These are phyloP conservation scores for Colletotrichum navitas DNA, from an alignment of 2,329 filamentous ascomycete species.

Conservation along the genomic window DNA sequence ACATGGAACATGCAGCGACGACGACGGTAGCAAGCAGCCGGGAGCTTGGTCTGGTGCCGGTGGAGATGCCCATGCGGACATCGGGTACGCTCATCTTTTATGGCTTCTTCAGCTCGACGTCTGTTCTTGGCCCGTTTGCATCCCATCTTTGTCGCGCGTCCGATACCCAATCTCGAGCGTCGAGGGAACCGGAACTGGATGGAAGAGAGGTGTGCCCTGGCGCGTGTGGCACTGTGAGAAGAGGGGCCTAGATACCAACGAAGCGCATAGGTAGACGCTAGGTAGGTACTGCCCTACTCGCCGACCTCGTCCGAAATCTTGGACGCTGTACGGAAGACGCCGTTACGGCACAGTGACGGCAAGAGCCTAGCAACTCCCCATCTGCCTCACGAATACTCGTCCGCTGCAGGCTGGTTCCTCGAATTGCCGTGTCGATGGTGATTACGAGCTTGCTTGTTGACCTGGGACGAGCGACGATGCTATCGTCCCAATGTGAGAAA, in stretches of 20 bases:
- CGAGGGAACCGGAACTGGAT: neutral
- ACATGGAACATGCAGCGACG: constrained; percentile 27
- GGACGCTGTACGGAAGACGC: neutral
- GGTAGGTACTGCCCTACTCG: neutral
- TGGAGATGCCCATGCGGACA: neutral
- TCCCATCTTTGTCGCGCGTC: constrained; percentile 20
- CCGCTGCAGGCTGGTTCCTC: neutral
- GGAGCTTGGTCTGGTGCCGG: constrained; percentile 9
- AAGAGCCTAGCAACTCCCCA: constrained; percentile 3
- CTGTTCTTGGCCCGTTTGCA: constrained; percentile 19
- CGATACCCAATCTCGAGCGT: constrained; percentile 11
- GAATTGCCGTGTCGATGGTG: neutral
- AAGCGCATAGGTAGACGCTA: too few species aligned
- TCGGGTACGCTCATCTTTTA: neutral
- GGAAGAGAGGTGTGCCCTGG: neutral
- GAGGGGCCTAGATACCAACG: neutral
- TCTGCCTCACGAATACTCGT: neutral
- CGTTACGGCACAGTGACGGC: neutral
- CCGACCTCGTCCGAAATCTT: neutral
- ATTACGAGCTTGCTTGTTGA: neutral
- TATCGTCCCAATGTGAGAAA: neutral
- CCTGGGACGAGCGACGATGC: neutral
- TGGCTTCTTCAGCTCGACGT: neutral
- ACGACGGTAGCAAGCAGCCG: neutral
- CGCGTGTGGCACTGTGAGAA: neutral